Percentiles rank a stretch among this genome's conserved stretches.
phyloP scores from a whole-genome alignment of 2,329 filamentous ascomycete species.

The Ceratocystis albifundus region DNA sequence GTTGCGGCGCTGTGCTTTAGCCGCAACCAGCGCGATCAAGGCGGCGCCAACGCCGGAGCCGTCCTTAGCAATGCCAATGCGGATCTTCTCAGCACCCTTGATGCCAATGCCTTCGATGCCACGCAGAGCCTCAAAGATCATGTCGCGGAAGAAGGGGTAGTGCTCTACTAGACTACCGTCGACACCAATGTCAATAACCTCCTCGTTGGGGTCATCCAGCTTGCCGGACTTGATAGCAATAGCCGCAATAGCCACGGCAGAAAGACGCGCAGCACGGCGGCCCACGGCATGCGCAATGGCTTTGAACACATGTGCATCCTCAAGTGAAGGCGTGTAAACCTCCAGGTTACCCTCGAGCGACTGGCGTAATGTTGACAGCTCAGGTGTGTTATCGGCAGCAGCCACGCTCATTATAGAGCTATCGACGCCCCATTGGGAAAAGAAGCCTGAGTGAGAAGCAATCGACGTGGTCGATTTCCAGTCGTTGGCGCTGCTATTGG shows the following conservation, averaged over 20 bases:
- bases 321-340: conserved; percentile 62
- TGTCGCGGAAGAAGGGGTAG: conserved; percentile 82
- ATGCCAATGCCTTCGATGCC: conserved; percentile 66
- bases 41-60: conserved; percentile 70
- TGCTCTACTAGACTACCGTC: conserved; percentile 92
- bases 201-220: conserved; percentile 50
- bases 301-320: conserved; percentile 84
- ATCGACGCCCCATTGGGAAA: conserved; percentile 78
- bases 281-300: conserved; percentile 71
- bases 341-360: conserved; percentile 65
- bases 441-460: conserved; percentile 53
- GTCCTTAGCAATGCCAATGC: conserved; percentile 94
- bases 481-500: conserved; percentile 60
- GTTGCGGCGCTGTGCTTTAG: conserved; percentile 28
- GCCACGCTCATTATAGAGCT: conserved; percentile 81
- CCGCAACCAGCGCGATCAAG: conserved; percentile 82
- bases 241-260: conserved; percentile 77
- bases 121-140: conserved; percentile 71
- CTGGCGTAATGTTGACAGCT: conserved; percentile 61
- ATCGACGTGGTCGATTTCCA: conserved; percentile 59
- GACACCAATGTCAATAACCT: conserved; percentile 79
- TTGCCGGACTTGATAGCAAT: conserved; percentile 71
- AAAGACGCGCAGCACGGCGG: conserved; percentile 74
- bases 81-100: conserved; percentile 69
- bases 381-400: conserved; percentile 63